Evolutionary conservation across 441 rosid genomes (phyloP), one percentile per base, ranked within the genome.

Genomic region (Daphne laureola): DNA sequence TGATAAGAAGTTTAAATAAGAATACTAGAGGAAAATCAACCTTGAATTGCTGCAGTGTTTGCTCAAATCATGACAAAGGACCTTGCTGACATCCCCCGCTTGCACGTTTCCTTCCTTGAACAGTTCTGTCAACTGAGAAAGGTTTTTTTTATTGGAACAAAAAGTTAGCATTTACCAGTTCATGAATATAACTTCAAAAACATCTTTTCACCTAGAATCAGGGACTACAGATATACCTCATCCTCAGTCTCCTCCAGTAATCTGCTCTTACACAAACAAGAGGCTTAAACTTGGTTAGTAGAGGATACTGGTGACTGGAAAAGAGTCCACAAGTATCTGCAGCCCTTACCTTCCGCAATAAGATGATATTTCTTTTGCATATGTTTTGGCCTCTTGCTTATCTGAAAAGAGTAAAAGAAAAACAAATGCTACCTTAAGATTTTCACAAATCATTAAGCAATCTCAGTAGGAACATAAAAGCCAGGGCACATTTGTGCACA

Each of bases 241-340:
- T 86, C 98, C 81, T 92, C 98, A 17, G 83, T 80, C 59, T 86
- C 87, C 82, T 89, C 90, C 43, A 92, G 77, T 62, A 92, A 83
- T 71, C 97, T 84, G 73, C 59, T 57, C 31, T 42, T 62, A 55
- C 41, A 46, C 44, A 42, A 59, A 47, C 58, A 77, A n/a, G 43
- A 2, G 26, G 36, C 55, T 70, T 54, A 75, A 65, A 66, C 47
- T 45, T 12, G 43, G 67, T 26, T 57, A 56, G 45, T 15, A 15
- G 36, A 17, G 43, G 25, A 61, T 52, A 26, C 40, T 46, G 23
- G 42, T 40, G 40, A 25, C 47, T 43, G 25, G 40, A 42, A 56
- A 62, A 51, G 51, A 47, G 54, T 40, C 49, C 40, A 58, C 40
- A 59, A 47, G 58, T 31, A 31, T 41, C 53, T 14, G 50, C 38